Percentiles rank a stretch among this genome's conserved stretches.
phyloP scores from a whole-genome alignment of 257 asterid genomes.

The Parsonsia alboflavescens region DNA sequence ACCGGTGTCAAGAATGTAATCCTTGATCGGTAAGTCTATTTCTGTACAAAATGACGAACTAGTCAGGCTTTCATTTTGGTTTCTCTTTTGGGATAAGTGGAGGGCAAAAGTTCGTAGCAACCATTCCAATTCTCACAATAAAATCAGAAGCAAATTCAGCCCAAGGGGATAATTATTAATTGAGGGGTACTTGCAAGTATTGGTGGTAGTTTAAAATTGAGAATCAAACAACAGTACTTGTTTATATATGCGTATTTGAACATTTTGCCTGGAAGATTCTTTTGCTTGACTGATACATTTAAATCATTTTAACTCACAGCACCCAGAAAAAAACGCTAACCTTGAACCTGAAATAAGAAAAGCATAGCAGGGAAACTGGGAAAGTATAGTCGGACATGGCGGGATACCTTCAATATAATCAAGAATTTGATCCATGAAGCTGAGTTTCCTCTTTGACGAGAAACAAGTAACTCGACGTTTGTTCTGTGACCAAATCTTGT shows the following conservation, averaged over 20 bases:
- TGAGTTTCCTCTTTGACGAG: slow-evolving; percentile 73
- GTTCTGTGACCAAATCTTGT: not conserved
- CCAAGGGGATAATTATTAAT: not conserved
- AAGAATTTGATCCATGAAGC: slow-evolving; percentile 88
- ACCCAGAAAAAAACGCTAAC: not conserved
- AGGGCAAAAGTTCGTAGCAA: not conserved
- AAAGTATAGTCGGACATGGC: not conserved
- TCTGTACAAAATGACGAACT: not conserved
- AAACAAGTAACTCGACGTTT: slow-evolving; percentile 39
- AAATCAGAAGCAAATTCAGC: not conserved
- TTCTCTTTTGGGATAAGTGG: not conserved
- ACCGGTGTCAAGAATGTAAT: slow-evolving; percentile 3
- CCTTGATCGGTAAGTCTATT: not conserved
- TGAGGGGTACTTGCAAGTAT: not conserved
- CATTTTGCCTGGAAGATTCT: not conserved
- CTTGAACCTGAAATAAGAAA: not conserved
- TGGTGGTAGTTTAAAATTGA: not conserved
- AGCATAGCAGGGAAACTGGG: not conserved
- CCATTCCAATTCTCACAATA: not conserved
- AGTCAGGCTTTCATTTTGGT: not conserved
- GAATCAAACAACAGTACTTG: too few relatives aligned
- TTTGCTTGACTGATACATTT: not conserved
- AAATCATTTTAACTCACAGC: not conserved
- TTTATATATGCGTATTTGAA: not conserved
- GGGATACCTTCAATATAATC: slow-evolving; percentile 86